A percentile compares a stretch with the other conserved stretches of the same genome.
These are phyloP conservation scores for Yarrowia sp. DNA, from an alignment of 805 yeast genomes.

Conservation along the genomic window DNA sequence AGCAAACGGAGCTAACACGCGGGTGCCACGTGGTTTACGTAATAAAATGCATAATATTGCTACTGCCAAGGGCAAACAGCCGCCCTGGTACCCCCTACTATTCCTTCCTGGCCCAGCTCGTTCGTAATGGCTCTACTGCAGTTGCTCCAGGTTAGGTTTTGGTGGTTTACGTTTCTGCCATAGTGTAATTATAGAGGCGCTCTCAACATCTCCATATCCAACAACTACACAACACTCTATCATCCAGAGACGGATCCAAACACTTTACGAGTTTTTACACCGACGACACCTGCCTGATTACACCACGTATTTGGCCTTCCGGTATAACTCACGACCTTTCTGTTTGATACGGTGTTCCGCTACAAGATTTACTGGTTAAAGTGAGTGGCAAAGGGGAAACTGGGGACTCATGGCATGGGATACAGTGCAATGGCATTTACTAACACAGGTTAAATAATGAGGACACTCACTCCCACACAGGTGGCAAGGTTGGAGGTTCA, in stretches of 20 bases:
- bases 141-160: conserved; percentile 13
- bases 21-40: too few species aligned
- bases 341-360: background rate
- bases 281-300: conserved; percentile 13
- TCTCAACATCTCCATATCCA: background rate
- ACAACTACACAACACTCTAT: background rate
- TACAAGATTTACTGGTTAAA: conserved; percentile 5
- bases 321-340: conserved; percentile 10
- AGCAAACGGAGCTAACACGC: background rate
- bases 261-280: background rate
- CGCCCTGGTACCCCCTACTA: background rate
- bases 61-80: too few species aligned
- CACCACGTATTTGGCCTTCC: background rate
- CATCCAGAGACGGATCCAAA: background rate
- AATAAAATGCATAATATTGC: too few species aligned
- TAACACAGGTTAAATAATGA: conserved; percentile 17
- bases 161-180: conserved; percentile 11
- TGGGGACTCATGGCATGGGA: background rate
- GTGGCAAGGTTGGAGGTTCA: conserved; percentile 23
- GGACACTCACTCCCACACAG: conserved; percentile 21
- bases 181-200: background rate
- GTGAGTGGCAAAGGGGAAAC: conserved; percentile 8
- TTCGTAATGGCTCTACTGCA: too few species aligned
- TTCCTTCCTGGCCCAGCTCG: background rate
- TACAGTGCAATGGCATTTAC: background rate